phyloP scores from a whole-genome alignment of 306 rosid species.

The Pueraria montana region DNA sequence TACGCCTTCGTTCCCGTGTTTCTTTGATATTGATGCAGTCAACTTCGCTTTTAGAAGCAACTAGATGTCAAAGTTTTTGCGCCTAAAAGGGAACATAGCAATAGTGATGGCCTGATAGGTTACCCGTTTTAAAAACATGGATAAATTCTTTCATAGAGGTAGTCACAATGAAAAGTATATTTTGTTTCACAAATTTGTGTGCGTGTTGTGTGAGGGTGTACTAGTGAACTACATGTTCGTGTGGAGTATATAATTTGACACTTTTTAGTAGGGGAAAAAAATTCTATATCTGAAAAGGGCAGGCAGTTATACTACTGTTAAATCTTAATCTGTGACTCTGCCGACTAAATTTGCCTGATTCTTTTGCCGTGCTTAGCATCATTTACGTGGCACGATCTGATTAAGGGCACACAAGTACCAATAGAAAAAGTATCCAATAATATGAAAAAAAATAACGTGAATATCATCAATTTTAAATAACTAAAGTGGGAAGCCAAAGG shows the following conservation, averaged over 20 bases:
- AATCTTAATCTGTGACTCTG: too few relatives aligned
- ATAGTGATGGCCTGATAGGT: slow-evolving; percentile 5
- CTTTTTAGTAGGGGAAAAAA: too few relatives aligned
- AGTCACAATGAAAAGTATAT: background rate
- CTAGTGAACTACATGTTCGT: too few relatives aligned
- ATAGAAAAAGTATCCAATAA: background rate
- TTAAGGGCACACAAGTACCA: background rate
- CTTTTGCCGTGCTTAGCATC: background rate
- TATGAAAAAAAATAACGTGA: slow-evolving; percentile 8
- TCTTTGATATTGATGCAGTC: slow-evolving; percentile 22
- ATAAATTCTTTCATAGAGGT: background rate
- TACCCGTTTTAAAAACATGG: background rate
- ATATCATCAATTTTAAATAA: background rate
- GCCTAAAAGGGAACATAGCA: background rate
- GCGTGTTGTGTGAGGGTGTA: background rate
- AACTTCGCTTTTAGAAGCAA: slow-evolving; percentile 24
- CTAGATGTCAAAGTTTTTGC: slow-evolving; percentile 23
- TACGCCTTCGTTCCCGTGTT: background rate
- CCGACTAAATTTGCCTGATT: too few relatives aligned
- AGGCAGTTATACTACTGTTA: too few relatives aligned
- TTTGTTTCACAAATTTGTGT: background rate
- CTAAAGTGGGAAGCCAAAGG: background rate
- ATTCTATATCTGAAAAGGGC: too few relatives aligned
- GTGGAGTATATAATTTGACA: too few relatives aligned
- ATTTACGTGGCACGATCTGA: background rate